phyloP scores from a whole-genome alignment of 2,329 filamentous ascomycete genomes.

The Arachnopeziza araneosa region DNA sequence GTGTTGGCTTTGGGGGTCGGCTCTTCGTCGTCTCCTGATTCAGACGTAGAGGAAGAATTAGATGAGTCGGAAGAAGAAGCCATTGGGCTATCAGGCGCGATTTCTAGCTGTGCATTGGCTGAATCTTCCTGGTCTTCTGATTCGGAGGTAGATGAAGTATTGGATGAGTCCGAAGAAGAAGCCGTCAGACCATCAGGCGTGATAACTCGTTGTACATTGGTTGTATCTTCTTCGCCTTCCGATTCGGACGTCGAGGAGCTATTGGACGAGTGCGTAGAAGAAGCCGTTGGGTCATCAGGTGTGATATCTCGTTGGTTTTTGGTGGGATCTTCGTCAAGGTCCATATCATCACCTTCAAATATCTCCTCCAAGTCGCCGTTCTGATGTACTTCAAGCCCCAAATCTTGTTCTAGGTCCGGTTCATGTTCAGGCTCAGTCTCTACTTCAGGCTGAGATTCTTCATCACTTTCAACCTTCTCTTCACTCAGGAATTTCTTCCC shows the following conservation, averaged over 20 bases:
- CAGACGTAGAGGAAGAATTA: not conserved
- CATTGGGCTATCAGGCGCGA: not conserved
- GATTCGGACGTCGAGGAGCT: no score
- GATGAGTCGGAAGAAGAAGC: not conserved
- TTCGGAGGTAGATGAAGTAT: no score
- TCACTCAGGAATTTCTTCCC: not conserved
- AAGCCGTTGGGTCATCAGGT: no score
- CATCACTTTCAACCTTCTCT: conserved; percentile 1
- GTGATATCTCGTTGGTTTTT: no score
- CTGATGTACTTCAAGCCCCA: not conserved
- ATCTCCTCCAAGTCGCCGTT: not conserved
- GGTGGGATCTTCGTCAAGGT: not conserved
- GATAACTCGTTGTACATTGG: not conserved
- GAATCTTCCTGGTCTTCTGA: no score
- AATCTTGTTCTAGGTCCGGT: not conserved
- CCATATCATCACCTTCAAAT: not conserved
- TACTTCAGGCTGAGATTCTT: not conserved
- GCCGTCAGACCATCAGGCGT: not conserved
- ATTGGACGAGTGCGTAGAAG: no score
- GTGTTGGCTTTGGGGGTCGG: not conserved
- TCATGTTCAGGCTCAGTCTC: not conserved
- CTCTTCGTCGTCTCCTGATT: not conserved
- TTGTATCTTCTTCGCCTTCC: not conserved
- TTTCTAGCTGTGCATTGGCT: not conserved
- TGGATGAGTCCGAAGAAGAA: no score